Conservation (phyloP, 495 filamentous ascomycete species). For the Annulohypoxylon nitens region DNA sequence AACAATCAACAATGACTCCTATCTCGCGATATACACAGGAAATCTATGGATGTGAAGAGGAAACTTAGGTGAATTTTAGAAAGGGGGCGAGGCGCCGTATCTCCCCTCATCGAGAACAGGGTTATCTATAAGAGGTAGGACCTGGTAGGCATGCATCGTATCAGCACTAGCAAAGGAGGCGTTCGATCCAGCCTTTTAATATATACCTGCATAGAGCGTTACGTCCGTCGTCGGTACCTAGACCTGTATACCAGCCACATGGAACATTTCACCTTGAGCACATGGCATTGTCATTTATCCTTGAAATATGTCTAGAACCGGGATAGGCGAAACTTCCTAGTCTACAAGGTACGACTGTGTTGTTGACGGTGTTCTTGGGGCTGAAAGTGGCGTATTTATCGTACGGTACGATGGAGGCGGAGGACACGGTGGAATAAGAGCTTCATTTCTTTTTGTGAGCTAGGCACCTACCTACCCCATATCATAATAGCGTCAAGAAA, state of each 20-base stretch:
- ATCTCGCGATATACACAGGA: background rate
- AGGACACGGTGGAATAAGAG: background rate
- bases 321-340: background rate
- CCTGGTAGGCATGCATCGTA: background rate
- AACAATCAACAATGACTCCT: background rate
- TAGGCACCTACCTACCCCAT: background rate
- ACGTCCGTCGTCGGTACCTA: background rate
- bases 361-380: background rate
- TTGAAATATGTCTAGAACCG: background rate
- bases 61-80: background rate
- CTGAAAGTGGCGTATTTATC: conserved; percentile 29
- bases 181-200: conserved; percentile 6
- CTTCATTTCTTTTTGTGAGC: conserved; percentile 12
- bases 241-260: conserved; percentile 21
- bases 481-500: background rate
- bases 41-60: background rate
- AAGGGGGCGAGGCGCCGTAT: background rate
- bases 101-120: background rate
- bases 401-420: conserved; percentile 12
- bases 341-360: no score
- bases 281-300: conserved; percentile 10
- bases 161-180: conserved; percentile 12
- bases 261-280: conserved; percentile 1
- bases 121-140: no score
- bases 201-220: background rate